Base-by-base conservation (phyloP, 805 yeast genomes). In the Yarrowia deformans region DNA sequence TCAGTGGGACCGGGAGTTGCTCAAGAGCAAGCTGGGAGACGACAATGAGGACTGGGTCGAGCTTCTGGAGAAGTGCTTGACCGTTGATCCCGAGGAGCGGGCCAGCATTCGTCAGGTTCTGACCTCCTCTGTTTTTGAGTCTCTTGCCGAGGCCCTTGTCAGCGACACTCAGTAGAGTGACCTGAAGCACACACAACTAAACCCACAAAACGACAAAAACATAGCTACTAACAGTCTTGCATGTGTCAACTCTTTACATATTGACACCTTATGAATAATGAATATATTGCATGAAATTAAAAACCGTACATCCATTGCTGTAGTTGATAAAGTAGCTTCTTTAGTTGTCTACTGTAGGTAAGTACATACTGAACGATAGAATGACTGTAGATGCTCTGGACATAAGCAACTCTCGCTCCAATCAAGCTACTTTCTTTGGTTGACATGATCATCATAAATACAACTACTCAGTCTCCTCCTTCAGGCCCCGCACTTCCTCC, bases 1-100 rank as follows among this genome's bases (percentile, higher is more conserved):
- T 1, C 84, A 84, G 70, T 90, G 82, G 77, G 86, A 88, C 73
- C 73, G 73, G n/a, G 77, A 76, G 3, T 79, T 82, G 5, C 77
- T 90, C 70, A 70, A 37, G 37, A 42, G 39, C 29, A 52, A 68
- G 52, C 42, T 66, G 23, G 64, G 64, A 9, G 64, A 43, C 19
- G 70, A 60, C 43, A 72, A 72, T 14, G 46, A 19, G 8, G 70
- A 66, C 10, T 69, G 70, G 60, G 39, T 69, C 14, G 66, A 72
- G 35, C 55, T 73, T 16, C 67, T 72, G 35, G 69, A 69, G 40
- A 55, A 67, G 58, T 73, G 75, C 49, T 48, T 74, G 42, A 63
- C 66, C 23, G 60, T 49, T 60, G 70, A 73, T 48, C 70, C 64
- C 10, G 68, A 37, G 18, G 49, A 52, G 18, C 71, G 75, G 18